Percentiles rank a stretch among this genome's conserved stretches.
Conservation (phyloP, 371 early-diverging fungal species). For the Parasitella parasitica region DNA sequence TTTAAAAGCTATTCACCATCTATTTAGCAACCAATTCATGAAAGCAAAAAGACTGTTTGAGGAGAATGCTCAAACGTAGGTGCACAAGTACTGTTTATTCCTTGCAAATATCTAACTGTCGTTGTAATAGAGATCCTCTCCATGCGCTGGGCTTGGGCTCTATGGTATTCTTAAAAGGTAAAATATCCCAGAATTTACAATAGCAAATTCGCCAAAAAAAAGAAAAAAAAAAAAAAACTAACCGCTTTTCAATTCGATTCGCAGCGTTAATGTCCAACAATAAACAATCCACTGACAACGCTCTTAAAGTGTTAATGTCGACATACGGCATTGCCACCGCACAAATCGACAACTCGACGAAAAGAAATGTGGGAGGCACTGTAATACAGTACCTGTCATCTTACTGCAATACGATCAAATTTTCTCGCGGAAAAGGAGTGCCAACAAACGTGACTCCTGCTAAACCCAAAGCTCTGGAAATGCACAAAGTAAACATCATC, state of each 20-base stretch:
- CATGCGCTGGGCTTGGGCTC: slow-evolving; percentile 47
- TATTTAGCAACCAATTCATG: slow-evolving; percentile 49
- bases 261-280: slow-evolving; percentile 45
- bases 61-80: slow-evolving; percentile 27
- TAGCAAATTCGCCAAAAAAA: too few relatives aligned
- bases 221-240: neutral
- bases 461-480: slow-evolving; percentile 11
- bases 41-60: slow-evolving; percentile 44
- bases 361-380: slow-evolving; percentile 19
- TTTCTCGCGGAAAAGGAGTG: slow-evolving; percentile 15
- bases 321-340: slow-evolving; percentile 42
- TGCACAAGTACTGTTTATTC: too few relatives aligned
- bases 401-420: slow-evolving; percentile 20
- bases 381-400: slow-evolving; percentile 21
- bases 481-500: slow-evolving; percentile 28
- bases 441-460: slow-evolving; percentile 15
- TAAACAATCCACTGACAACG: slow-evolving; percentile 35
- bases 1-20: slow-evolving; percentile 23
- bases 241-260: neutral
- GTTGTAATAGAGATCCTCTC: slow-evolving; percentile 37
- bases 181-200: neutral
- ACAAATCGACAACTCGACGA: slow-evolving; percentile 46
- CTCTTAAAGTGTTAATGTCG: slow-evolving; percentile 36
- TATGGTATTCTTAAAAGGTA: slow-evolving; percentile 54
- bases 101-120: too few relatives aligned